Evolutionary conservation across 306 rosid species (phyloP).

Genomic region (Castanea crenata): DNA sequence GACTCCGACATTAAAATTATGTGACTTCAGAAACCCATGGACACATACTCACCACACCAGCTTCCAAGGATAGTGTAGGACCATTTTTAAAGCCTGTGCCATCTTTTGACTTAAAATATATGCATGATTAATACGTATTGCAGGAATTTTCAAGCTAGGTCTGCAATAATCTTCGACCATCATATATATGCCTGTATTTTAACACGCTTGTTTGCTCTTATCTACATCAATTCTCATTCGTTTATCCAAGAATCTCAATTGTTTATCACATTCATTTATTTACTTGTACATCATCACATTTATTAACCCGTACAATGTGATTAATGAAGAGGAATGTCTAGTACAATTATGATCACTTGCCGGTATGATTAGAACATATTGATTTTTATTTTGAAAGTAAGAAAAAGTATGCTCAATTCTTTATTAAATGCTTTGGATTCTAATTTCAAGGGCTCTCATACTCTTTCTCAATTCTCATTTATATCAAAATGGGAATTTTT

Average conservation of each 20-base stretch:
- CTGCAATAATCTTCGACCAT: background rate
- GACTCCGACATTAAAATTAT: conserved; percentile 11
- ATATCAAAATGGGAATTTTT: too few relatives aligned
- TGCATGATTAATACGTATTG: background rate
- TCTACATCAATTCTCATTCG: background rate
- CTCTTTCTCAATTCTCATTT: too few relatives aligned
- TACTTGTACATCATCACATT: too few relatives aligned
- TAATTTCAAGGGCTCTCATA: background rate
- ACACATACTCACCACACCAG: conserved; percentile 8
- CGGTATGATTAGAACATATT: background rate
- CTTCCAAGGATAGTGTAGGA: conserved; percentile 11
- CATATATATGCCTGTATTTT: background rate
- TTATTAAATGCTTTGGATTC: background rate
- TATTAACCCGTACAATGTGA: conserved; percentile 26
- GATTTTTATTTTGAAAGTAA: background rate
- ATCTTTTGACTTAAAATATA: background rate
- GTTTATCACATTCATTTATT: background rate
- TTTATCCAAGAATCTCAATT: background rate
- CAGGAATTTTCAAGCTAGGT: background rate
- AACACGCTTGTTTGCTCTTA: background rate
- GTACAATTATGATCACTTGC: background rate
- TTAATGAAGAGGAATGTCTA: conserved; percentile 5
- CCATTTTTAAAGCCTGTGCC: conserved; percentile 10
- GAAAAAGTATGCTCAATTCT: too few relatives aligned
- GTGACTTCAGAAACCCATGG: conserved; percentile 43